Base-by-base conservation (phyloP, 2,329 filamentous ascomycete species). In the Rhynchosporium agropyri region DNA sequence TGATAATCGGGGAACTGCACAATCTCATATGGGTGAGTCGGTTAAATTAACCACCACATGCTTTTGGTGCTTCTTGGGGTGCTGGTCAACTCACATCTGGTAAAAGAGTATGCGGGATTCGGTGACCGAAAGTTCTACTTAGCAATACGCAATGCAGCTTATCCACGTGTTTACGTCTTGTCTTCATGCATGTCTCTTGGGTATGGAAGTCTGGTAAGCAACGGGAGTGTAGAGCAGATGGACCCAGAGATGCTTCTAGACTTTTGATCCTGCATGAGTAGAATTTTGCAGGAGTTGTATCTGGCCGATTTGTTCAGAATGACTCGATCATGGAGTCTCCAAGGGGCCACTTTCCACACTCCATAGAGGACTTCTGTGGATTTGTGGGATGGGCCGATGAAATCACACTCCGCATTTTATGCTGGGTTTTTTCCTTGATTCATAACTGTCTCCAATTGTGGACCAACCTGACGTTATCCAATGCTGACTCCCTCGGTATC, bases 391-490 rank as follows among this genome's bases (percentile, higher is more conserved):
- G 26, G 38, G 50, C 50, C 51, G 51, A 54, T 20, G 5, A 54
- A 29, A 4, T 15, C 51, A 40, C 29, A 40, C 51, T 46, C 48
- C 28, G 48, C 8, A 29, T 46, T 5, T 20, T 10, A 26, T 57
- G 42, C 54, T 57, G 40, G 54, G 40, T 45, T 45, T 57, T 57
- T 57, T 46, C 54, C 54, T 46, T 45, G 54, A 46, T 57, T 57
- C 54, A 15, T 54, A 33, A 54, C 9, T 28, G 5, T 40, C 33
- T 40, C 51, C 51, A 42, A 29, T 28, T 54, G 51, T 54, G 51
- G 51, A 54, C 26, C 51, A 36, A 54, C 26, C 51, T 54, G 51
- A 54, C 38, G 51, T 54, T 54, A 54, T 54, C 36, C 51, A 53
- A 36, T 20, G 38, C n/a, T 15, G 29, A 40, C 40, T 36, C 51